Conservation (phyloP, 495 filamentous ascomycete genomes). For the Thermothielavioides terrestris region DNA sequence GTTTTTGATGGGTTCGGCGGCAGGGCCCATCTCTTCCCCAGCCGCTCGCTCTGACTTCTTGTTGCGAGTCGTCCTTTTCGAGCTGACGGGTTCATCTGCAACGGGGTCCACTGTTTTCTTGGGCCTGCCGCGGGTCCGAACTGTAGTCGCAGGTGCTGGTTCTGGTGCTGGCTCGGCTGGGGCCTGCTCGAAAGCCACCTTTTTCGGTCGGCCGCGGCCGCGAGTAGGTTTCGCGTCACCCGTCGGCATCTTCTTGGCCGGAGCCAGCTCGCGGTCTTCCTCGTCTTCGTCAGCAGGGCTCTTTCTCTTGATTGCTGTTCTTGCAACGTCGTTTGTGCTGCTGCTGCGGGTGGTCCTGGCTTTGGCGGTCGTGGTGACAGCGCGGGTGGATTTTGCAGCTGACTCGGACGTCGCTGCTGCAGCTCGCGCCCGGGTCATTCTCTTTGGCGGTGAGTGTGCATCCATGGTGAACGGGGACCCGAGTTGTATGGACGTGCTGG, state of each 20-base stretch:
- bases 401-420: conserved; percentile 39
- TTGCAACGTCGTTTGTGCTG: conserved; percentile 17
- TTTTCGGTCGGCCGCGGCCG: conserved; percentile 38
- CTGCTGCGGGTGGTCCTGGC: conserved; percentile 29
- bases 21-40: conserved; percentile 11
- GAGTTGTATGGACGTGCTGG: no score
- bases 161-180: conserved; percentile 12
- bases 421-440: conserved; percentile 51
- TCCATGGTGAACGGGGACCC: conserved; percentile 30
- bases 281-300: conserved; percentile 36
- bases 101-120: conserved; percentile 32
- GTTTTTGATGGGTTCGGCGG: conserved; percentile 27
- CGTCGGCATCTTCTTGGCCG: conserved; percentile 22
- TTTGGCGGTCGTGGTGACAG: conserved; percentile 31
- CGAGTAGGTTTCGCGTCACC: conserved; percentile 30
- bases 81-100: conserved; percentile 22
- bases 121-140: conserved; percentile 34
- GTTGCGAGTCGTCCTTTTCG: conserved; percentile 25
- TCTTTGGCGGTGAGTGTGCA: conserved; percentile 47
- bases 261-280: conserved; percentile 29
- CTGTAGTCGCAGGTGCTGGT: conserved; percentile 13
- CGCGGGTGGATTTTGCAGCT: conserved; percentile 27
- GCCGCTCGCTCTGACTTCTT: conserved; percentile 31
- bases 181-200: conserved; percentile 19
- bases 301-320: conserved; percentile 37